Conservation (phyloP, 768 basidiomycete genomes). For the Mycena indigotica region DNA sequence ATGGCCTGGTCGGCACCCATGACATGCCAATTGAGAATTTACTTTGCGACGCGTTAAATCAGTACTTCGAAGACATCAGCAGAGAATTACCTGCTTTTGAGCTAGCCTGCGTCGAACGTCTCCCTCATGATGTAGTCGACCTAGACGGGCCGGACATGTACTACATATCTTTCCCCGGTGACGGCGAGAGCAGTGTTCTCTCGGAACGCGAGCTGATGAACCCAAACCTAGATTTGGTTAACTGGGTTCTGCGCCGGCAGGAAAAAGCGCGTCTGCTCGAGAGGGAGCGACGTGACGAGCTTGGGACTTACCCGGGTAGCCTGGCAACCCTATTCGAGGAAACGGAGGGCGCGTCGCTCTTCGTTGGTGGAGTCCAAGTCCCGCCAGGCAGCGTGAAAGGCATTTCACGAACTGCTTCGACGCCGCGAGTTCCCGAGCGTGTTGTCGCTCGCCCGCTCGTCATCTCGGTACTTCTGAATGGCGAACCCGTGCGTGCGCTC, state of each 20-base stretch:
- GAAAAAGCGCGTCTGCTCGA: too few species aligned
- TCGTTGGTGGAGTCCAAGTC: not conserved
- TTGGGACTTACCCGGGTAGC: not conserved
- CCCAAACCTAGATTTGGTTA: too few species aligned
- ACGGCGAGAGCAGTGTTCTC: too few species aligned
- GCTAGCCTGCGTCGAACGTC: too few species aligned
- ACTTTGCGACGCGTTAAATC: too few species aligned
- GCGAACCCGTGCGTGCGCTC: constrained; percentile 25
- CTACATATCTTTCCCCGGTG: too few species aligned
- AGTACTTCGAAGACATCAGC: too few species aligned
- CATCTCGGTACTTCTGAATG: constrained; percentile 26
- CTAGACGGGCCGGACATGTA: too few species aligned
- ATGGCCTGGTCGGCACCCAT: not conserved
- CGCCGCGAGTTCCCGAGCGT: not conserved
- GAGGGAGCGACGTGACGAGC: not conserved
- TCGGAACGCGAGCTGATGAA: too few species aligned
- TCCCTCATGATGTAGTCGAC: too few species aligned
- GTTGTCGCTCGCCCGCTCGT: constrained; percentile 23
- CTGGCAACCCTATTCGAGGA: not conserved
- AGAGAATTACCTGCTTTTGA: too few species aligned
- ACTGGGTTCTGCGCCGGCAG: too few species aligned
- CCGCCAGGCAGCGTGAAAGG: not conserved
- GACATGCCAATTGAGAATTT: not conserved
- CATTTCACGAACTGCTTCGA: not conserved
- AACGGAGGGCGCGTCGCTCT: not conserved